A percentile compares a stretch with the other conserved stretches of the same genome.
Evolutionary conservation across 148 eudicot species (phyloP).

Genomic region (Vaccinium corymbosum): DNA sequence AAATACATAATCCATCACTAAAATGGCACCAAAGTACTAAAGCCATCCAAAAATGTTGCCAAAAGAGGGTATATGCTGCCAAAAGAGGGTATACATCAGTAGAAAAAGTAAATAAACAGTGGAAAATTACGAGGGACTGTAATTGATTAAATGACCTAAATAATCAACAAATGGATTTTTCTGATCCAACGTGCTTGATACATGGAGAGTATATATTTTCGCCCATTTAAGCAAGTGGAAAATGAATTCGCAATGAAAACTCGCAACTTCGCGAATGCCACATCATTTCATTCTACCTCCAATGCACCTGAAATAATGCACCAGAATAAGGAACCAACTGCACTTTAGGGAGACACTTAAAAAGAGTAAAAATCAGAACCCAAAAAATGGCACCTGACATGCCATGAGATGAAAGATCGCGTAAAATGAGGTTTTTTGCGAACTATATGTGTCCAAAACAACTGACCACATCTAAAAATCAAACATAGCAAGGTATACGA

Average conservation of each 20-base stretch:
- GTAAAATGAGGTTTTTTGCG: neutral
- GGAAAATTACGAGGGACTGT: neutral
- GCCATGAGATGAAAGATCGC: neutral
- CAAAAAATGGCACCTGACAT: neutral
- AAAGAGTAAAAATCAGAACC: neutral
- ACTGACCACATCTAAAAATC: too few relatives aligned
- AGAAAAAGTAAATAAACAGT: neutral
- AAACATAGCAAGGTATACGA: too few relatives aligned
- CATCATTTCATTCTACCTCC: neutral
- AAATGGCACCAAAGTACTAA: too few relatives aligned
- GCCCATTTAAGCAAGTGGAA: neutral
- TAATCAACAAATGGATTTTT: neutral
- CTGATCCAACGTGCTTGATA: neutral
- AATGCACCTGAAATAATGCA: neutral
- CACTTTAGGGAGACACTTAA: neutral
- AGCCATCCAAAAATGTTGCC: too few relatives aligned
- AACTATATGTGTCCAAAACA: too few relatives aligned
- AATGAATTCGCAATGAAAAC: neutral
- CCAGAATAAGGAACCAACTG: neutral
- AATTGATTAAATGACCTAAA: slow-evolving; percentile 4
- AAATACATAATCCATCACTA: too few relatives aligned
- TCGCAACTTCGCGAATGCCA: neutral
- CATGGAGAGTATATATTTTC: neutral
- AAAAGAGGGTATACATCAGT: too few relatives aligned
- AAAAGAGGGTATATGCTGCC: too few relatives aligned